Percentiles rank a stretch among this genome's conserved stretches.
Evolutionary conservation across 495 filamentous ascomycete genomes (phyloP).

Genomic region (Neurospora discreta): DNA sequence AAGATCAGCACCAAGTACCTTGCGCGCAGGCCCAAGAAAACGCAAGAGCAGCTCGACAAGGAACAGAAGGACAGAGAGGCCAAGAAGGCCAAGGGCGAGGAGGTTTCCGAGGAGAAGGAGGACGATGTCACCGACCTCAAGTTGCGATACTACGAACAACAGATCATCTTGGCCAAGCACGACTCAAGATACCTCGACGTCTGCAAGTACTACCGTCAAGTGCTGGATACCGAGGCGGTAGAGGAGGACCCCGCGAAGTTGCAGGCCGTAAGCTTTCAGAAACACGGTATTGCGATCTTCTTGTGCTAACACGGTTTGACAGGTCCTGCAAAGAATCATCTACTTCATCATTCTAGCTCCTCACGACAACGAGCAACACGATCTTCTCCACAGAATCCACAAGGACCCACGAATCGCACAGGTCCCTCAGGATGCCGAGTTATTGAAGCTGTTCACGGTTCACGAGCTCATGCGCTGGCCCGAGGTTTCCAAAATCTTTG

Average conservation of each 20-base stretch:
- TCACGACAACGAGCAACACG: conserved; percentile 97
- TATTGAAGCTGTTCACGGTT: conserved; percentile 88
- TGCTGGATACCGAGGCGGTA: conserved; percentile 88
- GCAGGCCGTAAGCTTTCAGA: conserved; percentile 50
- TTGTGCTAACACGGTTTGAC: conserved; percentile 25
- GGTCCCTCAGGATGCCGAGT: conserved; percentile 61
- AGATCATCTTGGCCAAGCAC: conserved; percentile 88
- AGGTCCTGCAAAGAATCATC: conserved; percentile 82
- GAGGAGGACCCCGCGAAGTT: conserved; percentile 80
- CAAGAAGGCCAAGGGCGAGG: conserved; percentile 64
- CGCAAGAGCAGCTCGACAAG: conserved; percentile 75
- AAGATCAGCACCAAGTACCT: conserved; percentile 96
- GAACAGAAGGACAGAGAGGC: conserved; percentile 75
- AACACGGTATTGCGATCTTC: not conserved
- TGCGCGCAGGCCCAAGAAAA: conserved; percentile 78
- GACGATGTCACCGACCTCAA: conserved; percentile 96
- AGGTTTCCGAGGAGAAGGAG: conserved; percentile 61
- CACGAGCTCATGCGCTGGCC: conserved; percentile 98
- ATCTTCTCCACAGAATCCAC: conserved; percentile 88
- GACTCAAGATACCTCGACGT: conserved; percentile 93
- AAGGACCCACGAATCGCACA: conserved; percentile 54
- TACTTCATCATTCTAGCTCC: conserved; percentile 95
- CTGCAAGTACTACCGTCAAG: conserved; percentile 94
- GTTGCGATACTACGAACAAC: conserved; percentile 90
- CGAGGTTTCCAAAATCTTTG: conserved; percentile 74